Evolutionary conservation across 1,284 basidiomycete species (phyloP), one percentile per base, ranked within the genome.

Genomic region (Ceratobasidium theobromae): DNA sequence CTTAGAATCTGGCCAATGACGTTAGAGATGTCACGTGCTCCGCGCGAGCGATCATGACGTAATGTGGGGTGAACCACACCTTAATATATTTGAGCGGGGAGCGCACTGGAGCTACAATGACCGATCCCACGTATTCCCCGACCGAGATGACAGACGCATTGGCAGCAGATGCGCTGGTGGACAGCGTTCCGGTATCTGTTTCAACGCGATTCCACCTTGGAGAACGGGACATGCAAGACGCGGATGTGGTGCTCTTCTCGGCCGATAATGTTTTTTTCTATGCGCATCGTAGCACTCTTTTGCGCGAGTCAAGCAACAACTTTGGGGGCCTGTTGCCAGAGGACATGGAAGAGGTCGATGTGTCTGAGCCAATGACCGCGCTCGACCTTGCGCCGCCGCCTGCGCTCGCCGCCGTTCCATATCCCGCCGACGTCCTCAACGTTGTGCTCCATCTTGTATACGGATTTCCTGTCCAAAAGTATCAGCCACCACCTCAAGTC

Each of bases 251-350:
- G 46, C 27, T 67, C 30, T 52, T 67, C 32, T 55, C 66, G 5
- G 53, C 54, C 23, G 66, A 67, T 55, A 58, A 57, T 28, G 66
- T 67, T 14, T 67, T 60, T 41, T 67, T 67, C 55, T 67, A 57
- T 23, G 45, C 57, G 12, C 66, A 67, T 53, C 57, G 54, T 6
- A 9, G 14, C 12, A 67, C 54, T 4, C 32, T 60, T 1, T 8
- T 60, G 5, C 45, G 57, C 45, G 57, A 60, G 30, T 60, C 57
- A 16, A n/a, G 28, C 1, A 60, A 60, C 45, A 43, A 23, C 1
- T 60, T 60, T 25, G 57, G 64, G 4, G 40, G 52, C 23, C 23
- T 48, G 11, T 11, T 60, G 9, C 14, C n/a, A 6, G 55, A 48
- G 25, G 23, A 21, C 30, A 38, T 16, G 18, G 57, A 49, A 8